Percentiles rank a stretch among this genome's conserved stretches.
Evolutionary conservation across 768 basidiomycete species (phyloP).

Genomic region (Chlorophyllum brunneum): DNA sequence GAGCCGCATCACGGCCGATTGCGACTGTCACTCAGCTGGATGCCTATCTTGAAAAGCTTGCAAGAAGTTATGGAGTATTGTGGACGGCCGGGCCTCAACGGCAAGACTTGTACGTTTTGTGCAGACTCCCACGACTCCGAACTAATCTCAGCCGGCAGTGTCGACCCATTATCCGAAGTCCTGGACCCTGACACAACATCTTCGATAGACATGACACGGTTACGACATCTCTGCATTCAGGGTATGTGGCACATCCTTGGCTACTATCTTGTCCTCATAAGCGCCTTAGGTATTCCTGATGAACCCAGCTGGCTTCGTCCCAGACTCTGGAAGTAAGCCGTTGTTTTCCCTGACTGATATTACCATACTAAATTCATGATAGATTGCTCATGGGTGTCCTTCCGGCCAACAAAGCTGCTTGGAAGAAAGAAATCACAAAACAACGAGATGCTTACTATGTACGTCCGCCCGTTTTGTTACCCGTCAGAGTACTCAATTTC

Average conservation of each 20-base stretch:
- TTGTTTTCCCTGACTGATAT: not conserved
- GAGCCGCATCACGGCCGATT: constrained; percentile 45
- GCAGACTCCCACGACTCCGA: not conserved
- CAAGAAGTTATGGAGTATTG: constrained; percentile 45
- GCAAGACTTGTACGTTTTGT: constrained; percentile 52
- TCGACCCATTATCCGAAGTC: constrained; percentile 55
- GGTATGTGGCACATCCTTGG: constrained; percentile 38
- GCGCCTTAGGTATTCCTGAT: constrained; percentile 59
- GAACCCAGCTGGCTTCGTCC: constrained; percentile 75
- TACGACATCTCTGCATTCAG: constrained; percentile 55
- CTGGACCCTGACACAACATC: constrained; percentile 47
- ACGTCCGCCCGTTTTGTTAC: constrained; percentile 19
- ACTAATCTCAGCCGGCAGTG: constrained; percentile 29
- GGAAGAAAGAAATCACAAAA: constrained; percentile 53
- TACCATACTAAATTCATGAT: constrained; percentile 8
- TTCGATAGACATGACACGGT: constrained; percentile 49
- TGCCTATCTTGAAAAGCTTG: constrained; percentile 49
- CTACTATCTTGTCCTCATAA: constrained; percentile 7
- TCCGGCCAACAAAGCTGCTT: constrained; percentile 50
- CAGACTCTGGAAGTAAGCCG: constrained; percentile 65
- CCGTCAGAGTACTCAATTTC: not conserved
- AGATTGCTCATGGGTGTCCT: constrained; percentile 66
- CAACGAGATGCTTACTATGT: constrained; percentile 76
- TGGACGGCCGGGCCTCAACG: constrained; percentile 63
- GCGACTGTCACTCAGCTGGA: constrained; percentile 58